Evolutionary conservation across 2,329 filamentous ascomycete genomes (phyloP).

Genomic region (Arthrobotrys megalospora): DNA sequence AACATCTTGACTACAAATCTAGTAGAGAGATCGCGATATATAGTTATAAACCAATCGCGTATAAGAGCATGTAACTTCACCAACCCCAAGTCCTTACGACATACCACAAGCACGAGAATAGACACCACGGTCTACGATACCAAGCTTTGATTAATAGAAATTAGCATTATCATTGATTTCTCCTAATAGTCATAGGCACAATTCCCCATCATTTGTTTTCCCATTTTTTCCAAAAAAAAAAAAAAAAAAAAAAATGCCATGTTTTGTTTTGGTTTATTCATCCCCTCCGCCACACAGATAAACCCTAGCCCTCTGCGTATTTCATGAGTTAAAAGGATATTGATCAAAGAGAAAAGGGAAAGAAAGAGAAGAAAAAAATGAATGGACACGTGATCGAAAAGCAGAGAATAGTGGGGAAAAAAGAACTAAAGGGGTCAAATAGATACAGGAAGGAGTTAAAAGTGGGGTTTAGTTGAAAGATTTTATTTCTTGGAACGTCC

Average conservation of each 20-base stretch:
- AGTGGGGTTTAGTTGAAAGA: background rate
- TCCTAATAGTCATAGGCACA: conserved; percentile 51
- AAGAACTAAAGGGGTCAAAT: conserved; percentile 40
- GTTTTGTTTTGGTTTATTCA: conserved; percentile 32
- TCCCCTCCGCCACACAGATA: conserved; percentile 29
- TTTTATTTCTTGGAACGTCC: background rate
- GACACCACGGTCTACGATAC: background rate
- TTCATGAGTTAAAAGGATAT: conserved; percentile 34
- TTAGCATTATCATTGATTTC: conserved; percentile 61
- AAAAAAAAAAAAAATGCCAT: conserved; percentile 45
- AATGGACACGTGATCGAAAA: conserved; percentile 33
- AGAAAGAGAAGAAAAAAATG: conserved; percentile 44
- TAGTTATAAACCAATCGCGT: too few species aligned
- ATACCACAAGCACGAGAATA: background rate
- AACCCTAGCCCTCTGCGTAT: conserved; percentile 18
- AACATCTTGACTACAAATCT: too few species aligned
- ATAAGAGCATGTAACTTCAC: too few species aligned
- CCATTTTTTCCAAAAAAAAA: conserved; percentile 14
- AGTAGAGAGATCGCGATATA: too few species aligned
- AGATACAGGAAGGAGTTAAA: conserved; percentile 60
- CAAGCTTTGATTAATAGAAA: conserved; percentile 29
- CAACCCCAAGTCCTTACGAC: too few species aligned
- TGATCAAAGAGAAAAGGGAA: conserved; percentile 38
- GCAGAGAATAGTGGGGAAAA: conserved; percentile 8
- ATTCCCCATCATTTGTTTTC: conserved; percentile 18